Evolutionary conservation across 495 filamentous ascomycete genomes (phyloP), one percentile per base, ranked within the genome.

Genomic region (Copromyces sp.): DNA sequence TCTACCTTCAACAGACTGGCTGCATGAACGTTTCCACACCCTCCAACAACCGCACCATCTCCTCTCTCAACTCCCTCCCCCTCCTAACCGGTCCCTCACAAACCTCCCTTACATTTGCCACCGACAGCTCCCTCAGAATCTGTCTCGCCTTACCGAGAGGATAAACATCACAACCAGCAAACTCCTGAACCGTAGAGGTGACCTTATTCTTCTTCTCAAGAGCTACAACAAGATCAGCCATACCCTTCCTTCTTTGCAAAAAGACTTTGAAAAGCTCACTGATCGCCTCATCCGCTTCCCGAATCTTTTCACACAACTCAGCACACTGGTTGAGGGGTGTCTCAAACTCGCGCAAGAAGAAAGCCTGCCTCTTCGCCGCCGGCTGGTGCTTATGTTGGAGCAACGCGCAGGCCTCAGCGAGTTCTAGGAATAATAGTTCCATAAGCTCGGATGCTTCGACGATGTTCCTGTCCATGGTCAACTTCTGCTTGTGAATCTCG

Each of bases 341-440:
- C 9, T 53, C 44, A 11, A 47, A 24, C 9, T 47, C 9, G n/a
- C n/a, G 35, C 35, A 37, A 5, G 1, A 47, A 47, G 44, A 24
- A 47, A 5, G 44, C n/a, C 1, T 9, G 0, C 8, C n/a, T 11
- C 4, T 53, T 20, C 9, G 20, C 45, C 4, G 45, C 45, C 9
- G 45, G 45, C n/a, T 1, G n/a, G 20, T 29, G 20, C 35, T 37
- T 3, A 3, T 29, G 20, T 12, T 24, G 45, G 0, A 45, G 3
- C 8, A 17, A 5, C 20, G 45, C 20, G 11, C 45, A 9, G 9
- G 44, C n/a, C 0, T 45, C 8, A 3, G 45, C 20, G 14, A 53
- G 4, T 2, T 53, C 11, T 7, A 1, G 11, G 3, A 14, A 29
- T 0, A 53, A 12, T 0, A 0, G 0, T 3, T 29, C 20, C 11